Evolutionary conservation across 495 filamentous ascomycete species (phyloP).

Genomic region (Penicillium cosmopolitanum): DNA sequence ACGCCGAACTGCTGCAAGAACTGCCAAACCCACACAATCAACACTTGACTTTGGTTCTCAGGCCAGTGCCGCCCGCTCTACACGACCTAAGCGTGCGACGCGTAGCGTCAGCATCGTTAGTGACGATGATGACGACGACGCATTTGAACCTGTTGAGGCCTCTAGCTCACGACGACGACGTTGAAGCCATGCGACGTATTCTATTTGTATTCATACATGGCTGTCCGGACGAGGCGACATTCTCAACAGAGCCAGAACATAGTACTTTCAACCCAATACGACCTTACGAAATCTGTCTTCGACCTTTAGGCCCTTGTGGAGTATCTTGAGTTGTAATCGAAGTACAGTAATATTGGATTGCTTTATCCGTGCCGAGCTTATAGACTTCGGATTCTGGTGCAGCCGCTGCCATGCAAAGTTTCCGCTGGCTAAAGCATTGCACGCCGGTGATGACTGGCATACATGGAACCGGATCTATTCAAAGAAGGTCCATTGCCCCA

Average conservation of each 20-base stretch:
- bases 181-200: not conserved
- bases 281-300: not conserved
- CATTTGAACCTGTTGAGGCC: conserved; percentile 66
- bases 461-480: not conserved
- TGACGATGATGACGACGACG: conserved; percentile 71
- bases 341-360: too few relatives aligned
- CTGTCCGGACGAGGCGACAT: not conserved
- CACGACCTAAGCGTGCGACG: conserved; percentile 47
- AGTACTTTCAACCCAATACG: not conserved
- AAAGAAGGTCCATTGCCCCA: not conserved
- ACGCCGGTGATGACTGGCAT: not conserved
- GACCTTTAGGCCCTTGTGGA: not conserved
- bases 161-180: conserved; percentile 8
- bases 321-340: too few relatives aligned
- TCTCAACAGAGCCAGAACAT: too few relatives aligned
- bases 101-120: conserved; percentile 43
- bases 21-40: conserved; percentile 59
- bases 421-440: not conserved
- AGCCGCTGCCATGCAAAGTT: too few relatives aligned
- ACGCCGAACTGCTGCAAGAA: conserved; percentile 28
- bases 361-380: not conserved
- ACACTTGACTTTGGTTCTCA: conserved; percentile 72
- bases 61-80: conserved; percentile 44
- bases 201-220: not conserved
- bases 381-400: too few relatives aligned